Base-by-base conservation (phyloP, 257 asterid genomes). In the Gentiana dahurica region DNA sequence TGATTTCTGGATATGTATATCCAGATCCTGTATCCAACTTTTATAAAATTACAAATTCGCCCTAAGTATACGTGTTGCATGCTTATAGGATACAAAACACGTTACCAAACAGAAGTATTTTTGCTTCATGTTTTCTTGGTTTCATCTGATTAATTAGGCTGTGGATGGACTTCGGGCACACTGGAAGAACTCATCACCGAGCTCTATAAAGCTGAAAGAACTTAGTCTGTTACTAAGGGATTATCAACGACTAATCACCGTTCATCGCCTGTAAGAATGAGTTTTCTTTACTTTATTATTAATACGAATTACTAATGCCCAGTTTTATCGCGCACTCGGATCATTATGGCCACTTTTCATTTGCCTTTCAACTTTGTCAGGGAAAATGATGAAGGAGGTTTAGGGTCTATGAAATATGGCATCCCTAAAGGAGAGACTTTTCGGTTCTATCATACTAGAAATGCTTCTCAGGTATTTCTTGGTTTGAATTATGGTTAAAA, bases 211-310 rank as follows among this genome's bases (percentile, higher is more conserved):
- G 68, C 54, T 91, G 73, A 83, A 83, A 71, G 96, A 91, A 83
- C 90, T 91, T 65, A 62, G 84, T 68, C 90, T 94, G 36, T 83
- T 91, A 67, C 81, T 87, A n/a, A 78, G 69, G 59, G 98, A 91
- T 65, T 87, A 87, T 70, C 89, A 91, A 57, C 86, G 88, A 47
- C 43, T 83, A 63, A 55, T 91, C 54, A 69, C 76, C 72, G 75
- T 68, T 62, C 77, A 75, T 73, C 74, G 81, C 58, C 75, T 78
- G 98, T 91, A 83, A 87, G 89, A 68, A 67, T 56, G 10, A 36
- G 36, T 50, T 70, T 65, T 63, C 46, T 55, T 24, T 4, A 49
- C 65, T 34, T 63, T 51, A 53, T 37, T 56, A 11, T 48, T 55
- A 3, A 46, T 43, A 37, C 7, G 4, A 47, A 12, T 37, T 49